Percentiles rank a stretch among this genome's conserved stretches.
phyloP scores from a whole-genome alignment of 2,329 filamentous ascomycete genomes.

The Fusarium proliferatum region DNA sequence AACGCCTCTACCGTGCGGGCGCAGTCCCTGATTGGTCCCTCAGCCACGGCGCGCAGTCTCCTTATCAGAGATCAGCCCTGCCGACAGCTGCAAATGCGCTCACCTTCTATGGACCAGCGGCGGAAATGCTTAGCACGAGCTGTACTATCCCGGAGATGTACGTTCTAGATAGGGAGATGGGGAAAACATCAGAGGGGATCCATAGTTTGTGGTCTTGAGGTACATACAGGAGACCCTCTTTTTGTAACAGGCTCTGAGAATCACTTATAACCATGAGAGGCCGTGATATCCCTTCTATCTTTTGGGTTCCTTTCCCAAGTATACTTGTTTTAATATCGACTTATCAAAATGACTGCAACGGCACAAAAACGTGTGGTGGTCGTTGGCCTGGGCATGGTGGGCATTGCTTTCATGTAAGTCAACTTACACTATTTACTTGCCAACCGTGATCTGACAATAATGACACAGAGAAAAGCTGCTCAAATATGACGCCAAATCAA shows the following conservation, averaged over 20 bases:
- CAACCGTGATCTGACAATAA: slow-evolving; percentile 10
- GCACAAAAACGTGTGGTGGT: slow-evolving; percentile 76
- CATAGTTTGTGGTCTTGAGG: slow-evolving; percentile 17
- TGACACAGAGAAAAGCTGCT: slow-evolving; percentile 81
- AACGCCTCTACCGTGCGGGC: background rate
- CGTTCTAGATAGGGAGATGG: slow-evolving; percentile 35
- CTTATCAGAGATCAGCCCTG: slow-evolving; percentile 41
- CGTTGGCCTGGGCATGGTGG: slow-evolving; percentile 92
- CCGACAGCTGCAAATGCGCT: slow-evolving; percentile 18
- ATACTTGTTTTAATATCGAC: background rate
- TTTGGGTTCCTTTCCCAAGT: background rate
- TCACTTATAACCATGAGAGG: slow-evolving; percentile 33
- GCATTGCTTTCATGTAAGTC: slow-evolving; percentile 85
- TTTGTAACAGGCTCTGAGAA: slow-evolving; percentile 9
- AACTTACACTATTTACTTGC: background rate
- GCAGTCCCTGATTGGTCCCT: slow-evolving; percentile 33
- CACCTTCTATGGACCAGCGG: slow-evolving; percentile 6
- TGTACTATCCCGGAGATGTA: slow-evolving; percentile 38
- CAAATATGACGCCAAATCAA: slow-evolving; percentile 80
- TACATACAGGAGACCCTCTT: slow-evolving; percentile 20
- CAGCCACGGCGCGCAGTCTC: slow-evolving; percentile 5
- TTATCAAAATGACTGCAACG: slow-evolving; percentile 32
- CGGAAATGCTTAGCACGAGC: slow-evolving; percentile 36
- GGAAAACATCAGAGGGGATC: slow-evolving; percentile 17
- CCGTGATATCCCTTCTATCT: background rate